phyloP scores from a whole-genome alignment of 2,329 filamentous ascomycete genomes.

The Zasmidium cellare region DNA sequence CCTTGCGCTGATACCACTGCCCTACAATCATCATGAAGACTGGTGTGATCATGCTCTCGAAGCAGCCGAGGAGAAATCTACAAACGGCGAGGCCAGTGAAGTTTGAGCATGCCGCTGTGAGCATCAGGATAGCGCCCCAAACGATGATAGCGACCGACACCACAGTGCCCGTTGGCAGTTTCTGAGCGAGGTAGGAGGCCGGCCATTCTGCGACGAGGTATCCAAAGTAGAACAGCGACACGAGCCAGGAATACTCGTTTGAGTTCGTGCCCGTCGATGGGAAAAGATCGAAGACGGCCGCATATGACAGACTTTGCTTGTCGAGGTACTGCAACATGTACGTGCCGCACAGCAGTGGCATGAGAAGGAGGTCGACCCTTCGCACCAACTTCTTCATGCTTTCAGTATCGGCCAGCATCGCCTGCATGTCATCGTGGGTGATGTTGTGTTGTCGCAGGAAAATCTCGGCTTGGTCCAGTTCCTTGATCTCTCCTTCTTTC shows the following conservation, averaged over 20 bases:
- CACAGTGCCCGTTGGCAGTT: slow-evolving; percentile 35
- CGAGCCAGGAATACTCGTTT: slow-evolving; percentile 56
- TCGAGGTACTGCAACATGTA: slow-evolving; percentile 49
- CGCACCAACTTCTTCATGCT: slow-evolving; percentile 38
- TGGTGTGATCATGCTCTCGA: slow-evolving; percentile 64
- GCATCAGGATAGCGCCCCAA: slow-evolving; percentile 63
- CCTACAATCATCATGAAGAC: slow-evolving; percentile 35
- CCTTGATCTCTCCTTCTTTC: slow-evolving; percentile 34
- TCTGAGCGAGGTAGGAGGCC: slow-evolving; percentile 32
- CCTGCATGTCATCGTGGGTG: slow-evolving; percentile 43
- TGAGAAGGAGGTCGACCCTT: slow-evolving; percentile 52
- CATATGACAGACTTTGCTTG: slow-evolving; percentile 55
- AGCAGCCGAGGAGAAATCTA: slow-evolving; percentile 67
- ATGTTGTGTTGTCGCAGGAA: slow-evolving; percentile 53
- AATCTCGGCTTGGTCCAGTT: slow-evolving; percentile 51
- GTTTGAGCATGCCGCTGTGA: slow-evolving; percentile 61
- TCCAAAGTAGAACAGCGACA: slow-evolving; percentile 58
- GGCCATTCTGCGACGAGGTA: slow-evolving; percentile 31
- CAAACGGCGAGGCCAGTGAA: slow-evolving; percentile 62
- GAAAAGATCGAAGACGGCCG: slow-evolving; percentile 58
- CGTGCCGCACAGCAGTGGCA: slow-evolving; percentile 54
- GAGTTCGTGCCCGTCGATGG: slow-evolving; percentile 49
- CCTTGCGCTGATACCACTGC: slow-evolving; percentile 70
- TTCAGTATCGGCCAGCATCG: slow-evolving; percentile 46
- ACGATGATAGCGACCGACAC: slow-evolving; percentile 51